Base-by-base conservation (phyloP, 2,329 filamentous ascomycete species). In the Fusarium poae region DNA sequence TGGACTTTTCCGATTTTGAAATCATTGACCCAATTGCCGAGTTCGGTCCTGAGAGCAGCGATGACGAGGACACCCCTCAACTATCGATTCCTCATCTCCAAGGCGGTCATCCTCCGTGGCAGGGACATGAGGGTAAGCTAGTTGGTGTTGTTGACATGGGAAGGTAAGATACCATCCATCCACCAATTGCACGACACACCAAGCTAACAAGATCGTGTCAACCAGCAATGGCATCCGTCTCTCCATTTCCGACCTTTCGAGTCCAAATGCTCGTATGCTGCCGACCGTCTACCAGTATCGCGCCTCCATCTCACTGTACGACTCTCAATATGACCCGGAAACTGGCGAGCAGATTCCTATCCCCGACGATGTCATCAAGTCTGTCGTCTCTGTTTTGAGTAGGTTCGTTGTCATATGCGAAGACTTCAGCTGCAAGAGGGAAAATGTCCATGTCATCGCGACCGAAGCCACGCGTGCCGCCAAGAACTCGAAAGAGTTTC, bases 201-300 rank as follows among this genome's bases (percentile, higher is more conserved):
- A 32, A 48, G 43, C 60, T 72, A 43, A 73, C 62, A 20, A 42
- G 16, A 20, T 25, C 18, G 29, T 7, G 5, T 25, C 42, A 11
- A 25, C 2, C 29, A 87, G 89, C 79, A 92, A 92, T 79, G 90
- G 90, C 62, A 91, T 92, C 65, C 89, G 90, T 37, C 91, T 92
- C 79, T 91, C 89, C 12, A 89, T 92, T 61, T 75, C 76, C 21
- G 76, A 78, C 49, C 62, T 78, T 23, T 76, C 76, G 16, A 54
- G 86, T 12, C 81, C 83, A 7, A 86, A 86, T 21, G 83, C 88
- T 12, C 86, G 90, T 29, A 86, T 88, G 49, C 81, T 92, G 57
- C 90, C 90, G 3, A 79, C 79, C 11, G 70, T 80, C 30, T 58
- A 77, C 35, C 62, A 75, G 11, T 78, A 78, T 30, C 75, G 76